These are phyloP conservation scores for Cyberlindnera xylosilytica DNA, from an alignment of 805 yeast species.

Conservation along the genomic window DNA sequence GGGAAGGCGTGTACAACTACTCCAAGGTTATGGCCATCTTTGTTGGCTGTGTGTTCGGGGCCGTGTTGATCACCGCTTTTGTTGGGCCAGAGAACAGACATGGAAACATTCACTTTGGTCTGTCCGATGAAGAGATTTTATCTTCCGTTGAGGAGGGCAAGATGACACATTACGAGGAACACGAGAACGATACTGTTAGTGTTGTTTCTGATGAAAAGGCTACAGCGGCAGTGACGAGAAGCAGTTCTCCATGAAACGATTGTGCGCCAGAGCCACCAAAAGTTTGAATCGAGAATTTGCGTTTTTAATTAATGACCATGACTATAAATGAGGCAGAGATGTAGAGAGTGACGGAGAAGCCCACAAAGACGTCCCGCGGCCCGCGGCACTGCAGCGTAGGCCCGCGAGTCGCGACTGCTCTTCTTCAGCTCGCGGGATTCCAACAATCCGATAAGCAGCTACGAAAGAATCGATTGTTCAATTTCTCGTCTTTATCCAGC, in stretches of 20 bases:
- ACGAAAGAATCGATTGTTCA: too few species aligned
- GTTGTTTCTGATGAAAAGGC: conserved; percentile 4
- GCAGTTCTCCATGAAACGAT: neutral
- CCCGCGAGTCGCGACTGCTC: too few species aligned
- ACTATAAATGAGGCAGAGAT: too few species aligned
- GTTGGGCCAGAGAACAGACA: conserved; percentile 60
- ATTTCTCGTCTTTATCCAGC: too few species aligned
- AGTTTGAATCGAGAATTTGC: neutral
- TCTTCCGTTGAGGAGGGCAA: conserved; percentile 24
- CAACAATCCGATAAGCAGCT: too few species aligned
- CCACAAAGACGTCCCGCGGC: too few species aligned
- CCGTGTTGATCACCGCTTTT: conserved; percentile 44
- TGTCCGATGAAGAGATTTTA: conserved; percentile 22
- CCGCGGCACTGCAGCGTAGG: too few species aligned
- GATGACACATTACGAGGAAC: conserved; percentile 18
- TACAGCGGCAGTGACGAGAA: neutral
- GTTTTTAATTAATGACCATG: too few species aligned
- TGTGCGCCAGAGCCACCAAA: too few species aligned
- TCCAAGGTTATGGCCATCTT: conserved; percentile 65
- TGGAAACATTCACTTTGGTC: conserved; percentile 26
- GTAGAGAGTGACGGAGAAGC: too few species aligned
- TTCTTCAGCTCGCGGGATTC: too few species aligned
- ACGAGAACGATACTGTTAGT: conserved; percentile 12
- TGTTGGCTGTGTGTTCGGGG: conserved; percentile 59
- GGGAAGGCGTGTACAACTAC: conserved; percentile 41